These are phyloP conservation scores for Fragilariopsis cylindrus DNA, from an alignment of 108 stramenopile species.

Conservation along the genomic window DNA sequence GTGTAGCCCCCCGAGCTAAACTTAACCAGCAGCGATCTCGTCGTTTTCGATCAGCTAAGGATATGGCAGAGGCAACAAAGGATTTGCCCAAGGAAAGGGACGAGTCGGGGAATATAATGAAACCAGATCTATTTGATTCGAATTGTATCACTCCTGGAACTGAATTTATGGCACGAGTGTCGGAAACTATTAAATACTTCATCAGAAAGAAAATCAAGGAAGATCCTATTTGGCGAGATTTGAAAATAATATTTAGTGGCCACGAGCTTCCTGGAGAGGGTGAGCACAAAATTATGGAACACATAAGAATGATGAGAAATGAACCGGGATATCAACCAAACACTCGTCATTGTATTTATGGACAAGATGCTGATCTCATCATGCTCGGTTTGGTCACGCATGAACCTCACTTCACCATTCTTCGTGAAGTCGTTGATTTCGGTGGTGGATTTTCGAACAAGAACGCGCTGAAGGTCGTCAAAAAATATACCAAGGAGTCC, in stretches of 20 bases:
- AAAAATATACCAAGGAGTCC: constrained; percentile 92
- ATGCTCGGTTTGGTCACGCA: constrained; percentile 98
- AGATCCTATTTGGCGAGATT: constrained; percentile 91
- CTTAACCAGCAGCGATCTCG: constrained; percentile 98
- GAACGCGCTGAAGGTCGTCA: constrained; percentile 86
- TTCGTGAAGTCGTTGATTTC: constrained; percentile 96
- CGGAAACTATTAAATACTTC: constrained; percentile 86
- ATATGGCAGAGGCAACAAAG: constrained; percentile 87
- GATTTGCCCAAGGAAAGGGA: constrained; percentile 40
- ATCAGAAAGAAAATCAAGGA: constrained; percentile 94
- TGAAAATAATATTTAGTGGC: constrained; percentile 95
- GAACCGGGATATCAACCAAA: constrained; percentile 88
- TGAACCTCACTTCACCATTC: constrained; percentile 96
- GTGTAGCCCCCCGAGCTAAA: constrained; percentile 98
- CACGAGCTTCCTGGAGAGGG: constrained; percentile 99
- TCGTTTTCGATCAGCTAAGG: constrained; percentile 93
- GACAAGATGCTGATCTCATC: constrained; percentile 99
- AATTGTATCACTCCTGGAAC: constrained; percentile 99
- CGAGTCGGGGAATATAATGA: constrained; percentile 33
- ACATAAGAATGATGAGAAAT: constrained; percentile 87
- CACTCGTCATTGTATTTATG: constrained; percentile 98
- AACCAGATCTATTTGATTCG: constrained; percentile 85
- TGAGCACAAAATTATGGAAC: constrained; percentile 99
- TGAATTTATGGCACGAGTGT: constrained; percentile 93
- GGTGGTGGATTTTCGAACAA: constrained; percentile 59